These are phyloP conservation scores for Blastobotrys mokoenaii DNA, from an alignment of 805 yeast species.

Conservation along the genomic window DNA sequence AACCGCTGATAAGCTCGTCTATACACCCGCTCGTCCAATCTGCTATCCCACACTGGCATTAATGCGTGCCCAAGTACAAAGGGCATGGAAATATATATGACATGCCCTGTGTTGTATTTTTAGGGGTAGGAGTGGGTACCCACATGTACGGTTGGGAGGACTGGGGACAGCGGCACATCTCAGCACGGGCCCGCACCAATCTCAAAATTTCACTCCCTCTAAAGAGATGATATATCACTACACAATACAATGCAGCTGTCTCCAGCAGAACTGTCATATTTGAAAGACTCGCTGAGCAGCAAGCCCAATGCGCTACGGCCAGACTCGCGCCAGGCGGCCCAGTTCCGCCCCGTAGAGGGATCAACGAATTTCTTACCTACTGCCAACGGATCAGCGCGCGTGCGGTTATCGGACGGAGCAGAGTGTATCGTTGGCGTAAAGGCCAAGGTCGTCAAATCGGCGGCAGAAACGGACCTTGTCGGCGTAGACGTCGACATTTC, in stretches of 20 bases:
- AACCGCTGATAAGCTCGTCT: too few relatives aligned
- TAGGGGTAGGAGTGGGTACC: too few relatives aligned
- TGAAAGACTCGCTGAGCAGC: slow-evolving; percentile 60
- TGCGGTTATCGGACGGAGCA: slow-evolving; percentile 79
- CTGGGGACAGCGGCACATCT: too few relatives aligned
- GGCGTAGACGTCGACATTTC: slow-evolving; percentile 63
- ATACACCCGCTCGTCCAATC: too few relatives aligned
- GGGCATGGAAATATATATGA: too few relatives aligned
- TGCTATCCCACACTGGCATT: too few relatives aligned
- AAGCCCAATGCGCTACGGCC: slow-evolving; percentile 60
- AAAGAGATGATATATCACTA: too few relatives aligned
- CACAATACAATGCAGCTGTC: slow-evolving; percentile 26
- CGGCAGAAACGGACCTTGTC: slow-evolving; percentile 41
- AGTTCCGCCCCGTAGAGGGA: slow-evolving; percentile 82
- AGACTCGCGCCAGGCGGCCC: slow-evolving; percentile 68
- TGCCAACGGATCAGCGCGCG: slow-evolving; percentile 88
- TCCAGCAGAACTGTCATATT: slow-evolving; percentile 40
- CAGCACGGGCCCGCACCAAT: too few relatives aligned
- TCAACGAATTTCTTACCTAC: slow-evolving; percentile 72
- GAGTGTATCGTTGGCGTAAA: slow-evolving; percentile 91
- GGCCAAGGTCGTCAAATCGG: slow-evolving; percentile 57
- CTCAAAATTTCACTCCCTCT: too few relatives aligned
- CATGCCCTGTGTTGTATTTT: too few relatives aligned
- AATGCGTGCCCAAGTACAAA: too few relatives aligned
- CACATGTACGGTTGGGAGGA: too few relatives aligned